Evolutionary conservation across 148 eudicot species (phyloP).

Genomic region (Heliamphora exappendiculata): DNA sequence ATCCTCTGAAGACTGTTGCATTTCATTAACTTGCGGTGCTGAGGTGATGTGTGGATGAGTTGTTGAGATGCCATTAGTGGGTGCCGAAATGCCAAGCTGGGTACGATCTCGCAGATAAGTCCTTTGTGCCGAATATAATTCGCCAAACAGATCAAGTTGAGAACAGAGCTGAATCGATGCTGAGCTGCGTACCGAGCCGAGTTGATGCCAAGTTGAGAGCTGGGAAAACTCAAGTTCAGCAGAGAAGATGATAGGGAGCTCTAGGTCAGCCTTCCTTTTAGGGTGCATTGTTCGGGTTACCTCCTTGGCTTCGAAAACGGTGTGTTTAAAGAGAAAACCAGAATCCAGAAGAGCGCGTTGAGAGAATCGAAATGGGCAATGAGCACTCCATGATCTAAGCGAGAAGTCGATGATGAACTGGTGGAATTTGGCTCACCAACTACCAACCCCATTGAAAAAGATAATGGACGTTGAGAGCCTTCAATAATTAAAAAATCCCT

Average conservation of each 20-base stretch:
- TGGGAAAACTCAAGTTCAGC: conserved; percentile 57
- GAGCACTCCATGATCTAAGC: conserved; percentile 7
- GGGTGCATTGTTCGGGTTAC: conserved; percentile 45
- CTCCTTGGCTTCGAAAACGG: conserved; percentile 86
- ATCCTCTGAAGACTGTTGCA: conserved; percentile 15
- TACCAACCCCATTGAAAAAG: conserved; percentile 2
- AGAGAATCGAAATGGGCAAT: conserved; percentile 7
- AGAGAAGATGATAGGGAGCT: conserved; percentile 44
- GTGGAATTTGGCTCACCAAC: conserved; percentile 26
- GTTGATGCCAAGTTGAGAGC: too few relatives aligned
- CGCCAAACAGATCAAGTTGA: too few relatives aligned
- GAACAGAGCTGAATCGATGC: too few relatives aligned
- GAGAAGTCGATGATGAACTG: conserved; percentile 18
- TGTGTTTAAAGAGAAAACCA: conserved; percentile 10
- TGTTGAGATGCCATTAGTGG: too few relatives aligned
- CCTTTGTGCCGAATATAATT: too few relatives aligned
- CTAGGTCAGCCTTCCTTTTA: conserved; percentile 90
- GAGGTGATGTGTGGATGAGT: too few relatives aligned
- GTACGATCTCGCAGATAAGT: too few relatives aligned
- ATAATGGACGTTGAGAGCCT: too few relatives aligned
- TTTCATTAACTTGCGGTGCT: conserved; percentile 14
- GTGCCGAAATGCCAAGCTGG: too few relatives aligned
- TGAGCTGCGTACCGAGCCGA: too few relatives aligned
- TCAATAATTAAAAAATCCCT: too few relatives aligned
- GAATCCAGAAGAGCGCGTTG: background rate